Evolutionary conservation across 176 grass and related monocot species (phyloP), one percentile per base, ranked within the genome.

Genomic region (Hyparrhenia diplandra): DNA sequence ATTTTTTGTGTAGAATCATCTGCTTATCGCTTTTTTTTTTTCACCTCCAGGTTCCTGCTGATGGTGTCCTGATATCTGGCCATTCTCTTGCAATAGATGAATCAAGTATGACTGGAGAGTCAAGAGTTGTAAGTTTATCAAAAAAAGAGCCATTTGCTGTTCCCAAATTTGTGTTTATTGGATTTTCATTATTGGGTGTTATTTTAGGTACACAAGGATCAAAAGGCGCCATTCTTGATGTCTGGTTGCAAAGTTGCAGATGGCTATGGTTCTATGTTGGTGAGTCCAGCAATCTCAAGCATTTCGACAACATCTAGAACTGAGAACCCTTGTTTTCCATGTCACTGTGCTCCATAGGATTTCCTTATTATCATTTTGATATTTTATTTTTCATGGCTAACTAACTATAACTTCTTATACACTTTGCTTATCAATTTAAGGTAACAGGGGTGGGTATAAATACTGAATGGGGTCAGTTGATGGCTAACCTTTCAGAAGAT

Each of bases 41-140:
- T 29, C 8, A 16, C 24, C 23, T 74, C 66, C 52, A 98, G 96
- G 96, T 98, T 75, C 92, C 96, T 81, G 90, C 92, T 70, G 96
- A 99, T 88, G 96, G 96, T 69, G 69, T 99, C 64, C 52, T 98
- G 72, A 90, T 99, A 83, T 86, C 90, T 86, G 96, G 92, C 9
- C 92, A 95, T 90, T 95, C 92, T 95, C 96, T 98, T 76, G 81
- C 92, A 81, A 93, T 98, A 58, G 96, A 98, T 76, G 92, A 98
- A 95, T 98, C 90, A 84, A 95, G 96, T 73, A 98, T 93, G 96
- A 98, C 96, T 23, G 96, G 96, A 16, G 90, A 98, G 86, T 63
- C 96, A 63, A 93, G 93, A 81, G 89, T 82, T 84, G 96, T 98
- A 77, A 93, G 90, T 75, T 29, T 71, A 46, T 67, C 8, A n/a